Conservation (phyloP, 2,329 filamentous ascomycete genomes). For the Fusarium sp. region DNA sequence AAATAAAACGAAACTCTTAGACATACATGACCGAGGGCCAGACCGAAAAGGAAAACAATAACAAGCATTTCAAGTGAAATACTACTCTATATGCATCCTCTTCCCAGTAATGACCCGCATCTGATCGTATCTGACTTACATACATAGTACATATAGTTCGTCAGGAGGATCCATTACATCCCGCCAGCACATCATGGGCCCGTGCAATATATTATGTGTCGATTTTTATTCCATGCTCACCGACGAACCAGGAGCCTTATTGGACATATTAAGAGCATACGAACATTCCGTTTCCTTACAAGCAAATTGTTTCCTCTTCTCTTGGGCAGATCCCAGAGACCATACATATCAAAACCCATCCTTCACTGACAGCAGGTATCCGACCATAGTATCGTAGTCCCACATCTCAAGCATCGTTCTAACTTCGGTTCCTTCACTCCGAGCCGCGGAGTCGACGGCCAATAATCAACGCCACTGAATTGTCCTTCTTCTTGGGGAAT, state of each 20-base stretch:
- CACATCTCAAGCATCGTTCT: neutral
- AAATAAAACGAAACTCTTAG: neutral
- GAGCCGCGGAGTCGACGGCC: slow-evolving; percentile 12
- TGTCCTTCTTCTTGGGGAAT: neutral
- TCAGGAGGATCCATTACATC: slow-evolving; percentile 19
- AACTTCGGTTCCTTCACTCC: neutral
- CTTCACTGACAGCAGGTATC: neutral
- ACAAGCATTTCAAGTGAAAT: neutral
- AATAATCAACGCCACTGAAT: neutral
- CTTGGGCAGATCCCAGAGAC: neutral
- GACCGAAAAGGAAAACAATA: neutral
- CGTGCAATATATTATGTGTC: slow-evolving; percentile 22
- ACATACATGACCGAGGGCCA: neutral
- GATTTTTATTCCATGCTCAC: neutral
- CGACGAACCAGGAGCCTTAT: neutral
- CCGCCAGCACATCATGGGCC: slow-evolving; percentile 20
- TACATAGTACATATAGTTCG: slow-evolving; percentile 6
- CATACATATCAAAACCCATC: neutral
- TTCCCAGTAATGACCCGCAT: slow-evolving; percentile 18
- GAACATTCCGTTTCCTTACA: neutral
- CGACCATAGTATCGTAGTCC: neutral
- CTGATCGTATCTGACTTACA: slow-evolving; percentile 7
- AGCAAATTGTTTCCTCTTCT: neutral
- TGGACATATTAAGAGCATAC: neutral
- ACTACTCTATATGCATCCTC: slow-evolving; percentile 14